These are phyloP conservation scores for Brassica balearica DNA, from an alignment of 441 rosid genomes.

Conservation along the genomic window DNA sequence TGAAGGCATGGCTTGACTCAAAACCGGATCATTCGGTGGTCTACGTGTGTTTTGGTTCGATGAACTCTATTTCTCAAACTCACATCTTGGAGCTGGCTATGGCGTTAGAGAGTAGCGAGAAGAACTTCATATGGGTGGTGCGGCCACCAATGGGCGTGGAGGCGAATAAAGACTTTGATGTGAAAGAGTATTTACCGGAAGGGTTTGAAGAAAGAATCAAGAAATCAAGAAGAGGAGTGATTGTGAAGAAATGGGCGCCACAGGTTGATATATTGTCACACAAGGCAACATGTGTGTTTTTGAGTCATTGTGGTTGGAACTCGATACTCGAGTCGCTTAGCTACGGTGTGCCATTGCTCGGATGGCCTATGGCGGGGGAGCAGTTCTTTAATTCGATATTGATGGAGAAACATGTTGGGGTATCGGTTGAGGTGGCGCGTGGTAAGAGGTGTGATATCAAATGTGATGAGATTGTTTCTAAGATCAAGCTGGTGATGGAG, in stretches of 20 bases:
- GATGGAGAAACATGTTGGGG: constrained; percentile 61
- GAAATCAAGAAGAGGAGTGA: constrained; percentile 53
- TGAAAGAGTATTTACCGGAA: constrained; percentile 57
- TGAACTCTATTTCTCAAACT: constrained; percentile 61
- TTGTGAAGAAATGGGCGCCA: constrained; percentile 73
- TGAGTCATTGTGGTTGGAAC: constrained; percentile 92
- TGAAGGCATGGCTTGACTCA: constrained; percentile 59
- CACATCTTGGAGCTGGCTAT: constrained; percentile 74
- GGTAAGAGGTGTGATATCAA: constrained; percentile 64
- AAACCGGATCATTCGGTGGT: constrained; percentile 63
- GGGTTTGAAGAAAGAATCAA: constrained; percentile 58
- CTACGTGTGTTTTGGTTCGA: constrained; percentile 69
- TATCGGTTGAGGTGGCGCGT: constrained; percentile 70
- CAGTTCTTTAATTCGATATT: constrained; percentile 79
- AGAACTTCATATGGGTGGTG: constrained; percentile 77
- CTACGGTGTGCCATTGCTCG: constrained; percentile 68
- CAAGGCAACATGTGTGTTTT: constrained; percentile 56
- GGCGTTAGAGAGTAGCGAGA: constrained; percentile 63
- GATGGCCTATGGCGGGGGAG: constrained; percentile 86
- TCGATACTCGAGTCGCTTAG: constrained; percentile 69
- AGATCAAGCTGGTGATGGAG: constrained; percentile 60
- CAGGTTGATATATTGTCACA: constrained; percentile 72
- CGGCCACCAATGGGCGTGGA: constrained; percentile 75
- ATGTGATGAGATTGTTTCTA: constrained; percentile 49
- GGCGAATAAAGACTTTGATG: constrained; percentile 54